phyloP scores from a whole-genome alignment of 176 grass and related monocot genomes.

The Otatea glauca region DNA sequence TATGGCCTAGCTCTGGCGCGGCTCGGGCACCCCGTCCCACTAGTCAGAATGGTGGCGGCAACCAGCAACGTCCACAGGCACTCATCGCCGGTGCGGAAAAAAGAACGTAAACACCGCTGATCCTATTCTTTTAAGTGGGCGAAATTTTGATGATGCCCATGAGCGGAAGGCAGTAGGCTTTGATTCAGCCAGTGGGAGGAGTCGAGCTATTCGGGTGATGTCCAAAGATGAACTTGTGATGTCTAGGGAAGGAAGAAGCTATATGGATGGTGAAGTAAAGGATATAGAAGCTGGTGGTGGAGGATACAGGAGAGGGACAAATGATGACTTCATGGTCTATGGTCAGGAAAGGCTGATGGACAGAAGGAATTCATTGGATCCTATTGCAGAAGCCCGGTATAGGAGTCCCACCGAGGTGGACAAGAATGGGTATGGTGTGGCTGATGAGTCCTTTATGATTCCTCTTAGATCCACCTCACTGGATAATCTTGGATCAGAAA shows the following conservation, averaged over 20 bases:
- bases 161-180: conserved; percentile 54
- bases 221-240: conserved; percentile 82
- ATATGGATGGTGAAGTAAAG: conserved; percentile 67
- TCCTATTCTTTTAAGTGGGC: conserved; percentile 65
- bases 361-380: conserved; percentile 65
- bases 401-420: conserved; percentile 51
- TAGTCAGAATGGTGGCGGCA: too few species aligned
- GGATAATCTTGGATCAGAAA: conserved; percentile 57
- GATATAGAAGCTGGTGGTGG: conserved; percentile 78
- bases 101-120: conserved; percentile 55
- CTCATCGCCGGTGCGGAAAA: too few species aligned
- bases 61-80: too few species aligned
- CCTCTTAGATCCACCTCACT: conserved; percentile 69
- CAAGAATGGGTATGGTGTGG: conserved; percentile 54
- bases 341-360: conserved; percentile 62
- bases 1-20: too few species aligned
- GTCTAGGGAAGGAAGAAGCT: conserved; percentile 54
- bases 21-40: too few species aligned
- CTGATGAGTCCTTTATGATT: conserved; percentile 89
- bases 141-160: conserved; percentile 55
- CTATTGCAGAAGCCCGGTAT: conserved; percentile 66
- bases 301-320: conserved; percentile 58
- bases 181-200: conserved; percentile 73
- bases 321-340: conserved; percentile 77
- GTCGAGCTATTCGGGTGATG: conserved; percentile 48